Conservation (phyloP, 306 rosid species). For the Lathyrus sativus region DNA sequence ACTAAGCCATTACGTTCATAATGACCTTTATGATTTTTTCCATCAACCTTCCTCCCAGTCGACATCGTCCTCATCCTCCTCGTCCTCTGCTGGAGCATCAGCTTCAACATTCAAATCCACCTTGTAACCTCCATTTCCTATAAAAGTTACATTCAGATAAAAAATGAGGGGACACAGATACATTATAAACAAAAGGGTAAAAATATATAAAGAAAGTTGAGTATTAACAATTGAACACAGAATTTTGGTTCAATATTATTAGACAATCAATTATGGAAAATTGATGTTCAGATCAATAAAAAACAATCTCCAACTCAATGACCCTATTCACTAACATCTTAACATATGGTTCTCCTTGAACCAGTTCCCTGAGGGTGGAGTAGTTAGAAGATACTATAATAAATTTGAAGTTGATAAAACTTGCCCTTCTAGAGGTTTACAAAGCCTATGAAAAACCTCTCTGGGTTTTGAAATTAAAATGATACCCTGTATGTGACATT, state of each 20-base stretch:
- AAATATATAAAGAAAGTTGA: background rate
- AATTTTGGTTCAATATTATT: constrained; percentile 1
- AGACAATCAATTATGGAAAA: background rate
- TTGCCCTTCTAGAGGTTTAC: background rate
- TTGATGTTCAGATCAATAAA: background rate
- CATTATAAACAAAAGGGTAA: constrained; percentile 4
- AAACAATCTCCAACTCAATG: constrained; percentile 15
- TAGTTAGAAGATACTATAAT: background rate
- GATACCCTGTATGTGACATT: background rate
- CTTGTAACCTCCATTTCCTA: constrained; percentile 69
- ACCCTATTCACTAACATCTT: background rate
- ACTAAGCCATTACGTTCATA: constrained; percentile 14
- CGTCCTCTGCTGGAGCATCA: constrained; percentile 56
- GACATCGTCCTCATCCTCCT: constrained; percentile 61
- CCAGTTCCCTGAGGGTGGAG: constrained; percentile 12
- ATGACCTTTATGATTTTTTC: background rate
- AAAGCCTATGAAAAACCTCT: background rate
- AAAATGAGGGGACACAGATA: constrained; percentile 16
- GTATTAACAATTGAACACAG: constrained; percentile 1
- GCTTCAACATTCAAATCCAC: constrained; percentile 88
- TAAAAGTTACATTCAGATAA: constrained; percentile 19
- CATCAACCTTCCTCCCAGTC: constrained; percentile 95
- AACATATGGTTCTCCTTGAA: background rate
- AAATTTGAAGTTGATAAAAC: background rate
- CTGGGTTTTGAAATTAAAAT: background rate